Percentiles rank a stretch among this genome's conserved stretches.
Conservation (phyloP, 345 rosid genomes). For the Corchorus olitorius region DNA sequence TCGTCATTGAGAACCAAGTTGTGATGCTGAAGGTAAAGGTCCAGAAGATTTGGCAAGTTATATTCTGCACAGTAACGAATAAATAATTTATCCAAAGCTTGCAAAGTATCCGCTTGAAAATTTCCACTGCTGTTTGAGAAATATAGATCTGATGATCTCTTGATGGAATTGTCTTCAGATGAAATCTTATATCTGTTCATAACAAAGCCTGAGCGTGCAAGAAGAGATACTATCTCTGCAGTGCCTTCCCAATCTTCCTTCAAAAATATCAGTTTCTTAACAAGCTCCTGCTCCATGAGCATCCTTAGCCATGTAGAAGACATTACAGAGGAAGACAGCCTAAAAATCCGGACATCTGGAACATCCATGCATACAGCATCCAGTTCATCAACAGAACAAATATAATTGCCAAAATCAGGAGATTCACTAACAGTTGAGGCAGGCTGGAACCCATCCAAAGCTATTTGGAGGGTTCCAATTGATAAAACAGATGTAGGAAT, state of each 20-base stretch:
- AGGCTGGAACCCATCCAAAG: constrained; percentile 63
- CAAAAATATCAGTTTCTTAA: constrained; percentile 69
- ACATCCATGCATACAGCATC: constrained; percentile 80
- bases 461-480: constrained; percentile 76
- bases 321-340: constrained; percentile 50
- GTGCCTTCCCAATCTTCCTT: constrained; percentile 90
- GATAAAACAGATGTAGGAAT: constrained; percentile 68
- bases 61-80: constrained; percentile 62
- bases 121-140: constrained; percentile 43
- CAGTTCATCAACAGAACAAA: constrained; percentile 71
- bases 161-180: constrained; percentile 44
- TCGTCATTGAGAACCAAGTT: constrained; percentile 62
- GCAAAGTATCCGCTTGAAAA: constrained; percentile 37
- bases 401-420: constrained; percentile 54
- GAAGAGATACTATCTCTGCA: constrained; percentile 64
- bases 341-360: constrained; percentile 72
- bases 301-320: constrained; percentile 77
- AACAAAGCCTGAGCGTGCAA: constrained; percentile 81
- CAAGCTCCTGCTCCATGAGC: constrained; percentile 86
- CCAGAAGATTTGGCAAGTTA: constrained; percentile 86
- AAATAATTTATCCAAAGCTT: constrained; percentile 71
- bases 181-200: constrained; percentile 41
- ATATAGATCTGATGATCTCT: constrained; percentile 49
- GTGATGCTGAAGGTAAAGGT: constrained; percentile 82
- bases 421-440: constrained; percentile 45